Conservation (phyloP, 1,284 basidiomycete species). For the Sporisorium scitamineum region DNA sequence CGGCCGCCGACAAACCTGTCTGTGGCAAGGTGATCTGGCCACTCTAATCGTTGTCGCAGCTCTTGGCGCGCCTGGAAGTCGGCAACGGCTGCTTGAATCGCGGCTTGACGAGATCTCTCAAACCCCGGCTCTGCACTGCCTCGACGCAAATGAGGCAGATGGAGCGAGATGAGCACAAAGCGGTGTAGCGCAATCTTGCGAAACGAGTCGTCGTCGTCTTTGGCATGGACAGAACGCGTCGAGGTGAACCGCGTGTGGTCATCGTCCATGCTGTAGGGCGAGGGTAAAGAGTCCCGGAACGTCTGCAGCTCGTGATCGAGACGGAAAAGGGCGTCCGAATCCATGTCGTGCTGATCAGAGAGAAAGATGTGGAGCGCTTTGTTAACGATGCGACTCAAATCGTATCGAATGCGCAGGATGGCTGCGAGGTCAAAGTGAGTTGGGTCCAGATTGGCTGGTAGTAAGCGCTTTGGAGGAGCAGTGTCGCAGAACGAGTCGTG, state of each 20-base stretch:
- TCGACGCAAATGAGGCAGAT: slow-evolving; percentile 26
- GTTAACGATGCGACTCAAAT: slow-evolving; percentile 16
- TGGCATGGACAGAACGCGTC: not conserved
- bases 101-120: slow-evolving; percentile 15
- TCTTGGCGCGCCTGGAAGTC: slow-evolving; percentile 11
- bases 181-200: slow-evolving; percentile 21
- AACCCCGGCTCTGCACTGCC: slow-evolving; percentile 15
- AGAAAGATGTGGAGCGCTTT: slow-evolving; percentile 17
- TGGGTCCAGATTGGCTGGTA: not conserved
- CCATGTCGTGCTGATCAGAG: slow-evolving; percentile 13
- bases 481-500: slow-evolving; percentile 26
- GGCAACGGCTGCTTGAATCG: slow-evolving; percentile 15
- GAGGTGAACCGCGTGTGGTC: not conserved
- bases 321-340: slow-evolving; percentile 2
- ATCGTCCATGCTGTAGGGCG: slow-evolving; percentile 3
- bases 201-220: slow-evolving; percentile 1
- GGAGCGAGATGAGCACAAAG: slow-evolving; percentile 21
- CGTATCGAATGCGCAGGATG: slow-evolving; percentile 11
- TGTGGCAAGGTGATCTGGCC: slow-evolving; percentile 20
- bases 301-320: slow-evolving; percentile 16
- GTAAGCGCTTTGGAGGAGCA: not conserved
- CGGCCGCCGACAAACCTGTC: slow-evolving; percentile 25
- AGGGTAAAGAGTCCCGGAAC: slow-evolving; percentile 5
- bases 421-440: slow-evolving; percentile 1
- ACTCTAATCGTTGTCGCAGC: slow-evolving; percentile 5